A percentile compares a stretch with the other conserved stretches of the same genome.
Evolutionary conservation across 306 rosid species (phyloP).

Genomic region (Myrica gale): DNA sequence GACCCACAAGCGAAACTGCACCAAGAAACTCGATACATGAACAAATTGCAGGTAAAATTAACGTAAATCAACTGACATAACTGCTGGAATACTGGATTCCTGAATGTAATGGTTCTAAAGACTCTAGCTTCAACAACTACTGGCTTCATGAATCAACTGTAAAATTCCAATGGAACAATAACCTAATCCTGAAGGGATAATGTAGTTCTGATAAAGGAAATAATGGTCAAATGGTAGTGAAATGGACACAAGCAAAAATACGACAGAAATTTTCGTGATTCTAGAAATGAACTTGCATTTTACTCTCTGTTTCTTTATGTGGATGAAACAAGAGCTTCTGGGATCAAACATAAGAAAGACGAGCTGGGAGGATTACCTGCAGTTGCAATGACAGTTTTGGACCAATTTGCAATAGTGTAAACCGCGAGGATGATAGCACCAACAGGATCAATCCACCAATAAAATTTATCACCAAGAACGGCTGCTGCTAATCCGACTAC

Average conservation of each 20-base stretch:
- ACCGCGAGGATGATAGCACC: slow-evolving; percentile 91
- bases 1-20: slow-evolving; percentile 84
- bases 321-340: not conserved
- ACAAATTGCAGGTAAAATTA: not conserved
- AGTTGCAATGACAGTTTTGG: slow-evolving; percentile 84
- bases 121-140: not conserved
- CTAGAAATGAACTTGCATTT: not conserved
- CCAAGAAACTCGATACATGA: not conserved
- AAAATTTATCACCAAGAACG: slow-evolving; percentile 70
- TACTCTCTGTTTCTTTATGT: not conserved
- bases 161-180: not conserved
- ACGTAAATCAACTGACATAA: not conserved
- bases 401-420: slow-evolving; percentile 88
- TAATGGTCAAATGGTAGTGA: not conserved
- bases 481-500: slow-evolving; percentile 85
- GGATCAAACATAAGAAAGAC: not conserved
- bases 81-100: not conserved
- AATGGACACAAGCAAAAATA: not conserved
- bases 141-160: not conserved
- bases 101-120: not conserved
- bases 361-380: slow-evolving; percentile 51
- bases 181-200: not conserved
- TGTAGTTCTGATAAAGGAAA: not conserved
- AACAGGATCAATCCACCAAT: slow-evolving; percentile 92
- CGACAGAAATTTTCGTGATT: not conserved